Evolutionary conservation across 192 early-diverging fungal genomes (phyloP).

Genomic region (Coemansia sp.): DNA sequence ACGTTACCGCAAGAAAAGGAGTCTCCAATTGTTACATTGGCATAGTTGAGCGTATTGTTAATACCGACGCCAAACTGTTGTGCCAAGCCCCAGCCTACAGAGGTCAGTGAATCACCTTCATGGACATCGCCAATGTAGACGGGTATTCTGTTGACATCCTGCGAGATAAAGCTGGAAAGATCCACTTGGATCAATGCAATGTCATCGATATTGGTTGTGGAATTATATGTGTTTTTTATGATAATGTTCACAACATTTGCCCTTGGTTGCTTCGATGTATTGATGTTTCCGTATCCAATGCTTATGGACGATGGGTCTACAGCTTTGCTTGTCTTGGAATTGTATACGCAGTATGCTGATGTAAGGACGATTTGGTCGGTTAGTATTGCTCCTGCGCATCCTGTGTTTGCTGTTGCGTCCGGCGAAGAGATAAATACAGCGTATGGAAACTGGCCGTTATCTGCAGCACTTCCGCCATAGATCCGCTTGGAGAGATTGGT

Average conservation of each 20-base stretch:
- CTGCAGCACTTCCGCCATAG: constrained; percentile 30
- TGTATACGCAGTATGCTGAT: constrained; percentile 39
- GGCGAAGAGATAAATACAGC: constrained; percentile 38
- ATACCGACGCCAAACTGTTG: constrained; percentile 30
- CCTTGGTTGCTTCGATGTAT: constrained; percentile 28
- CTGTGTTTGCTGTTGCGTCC: constrained; percentile 31
- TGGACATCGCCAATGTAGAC: constrained; percentile 32
- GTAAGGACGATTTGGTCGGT: constrained; percentile 47
- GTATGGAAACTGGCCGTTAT: constrained; percentile 32
- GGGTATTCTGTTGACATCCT: constrained; percentile 30
- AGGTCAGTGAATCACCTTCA: constrained; percentile 28
- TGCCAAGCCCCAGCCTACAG: constrained; percentile 44
- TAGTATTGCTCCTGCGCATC: constrained; percentile 44
- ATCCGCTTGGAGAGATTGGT: constrained; percentile 17
- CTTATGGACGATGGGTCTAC: constrained; percentile 27
- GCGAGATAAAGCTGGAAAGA: constrained; percentile 16
- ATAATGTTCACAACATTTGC: constrained; percentile 28
- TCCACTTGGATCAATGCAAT: constrained; percentile 45
- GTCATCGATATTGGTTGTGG: constrained; percentile 32
- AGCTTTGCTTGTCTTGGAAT: constrained; percentile 12
- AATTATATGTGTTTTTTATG: constrained; percentile 20
- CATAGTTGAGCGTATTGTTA: constrained; percentile 26
- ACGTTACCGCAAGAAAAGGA: constrained; percentile 26
- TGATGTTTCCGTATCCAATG: constrained; percentile 37
- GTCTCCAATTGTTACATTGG: constrained; percentile 41